Evolutionary conservation across 345 rosid species (phyloP).

Genomic region (Sonneratia caseolaris): DNA sequence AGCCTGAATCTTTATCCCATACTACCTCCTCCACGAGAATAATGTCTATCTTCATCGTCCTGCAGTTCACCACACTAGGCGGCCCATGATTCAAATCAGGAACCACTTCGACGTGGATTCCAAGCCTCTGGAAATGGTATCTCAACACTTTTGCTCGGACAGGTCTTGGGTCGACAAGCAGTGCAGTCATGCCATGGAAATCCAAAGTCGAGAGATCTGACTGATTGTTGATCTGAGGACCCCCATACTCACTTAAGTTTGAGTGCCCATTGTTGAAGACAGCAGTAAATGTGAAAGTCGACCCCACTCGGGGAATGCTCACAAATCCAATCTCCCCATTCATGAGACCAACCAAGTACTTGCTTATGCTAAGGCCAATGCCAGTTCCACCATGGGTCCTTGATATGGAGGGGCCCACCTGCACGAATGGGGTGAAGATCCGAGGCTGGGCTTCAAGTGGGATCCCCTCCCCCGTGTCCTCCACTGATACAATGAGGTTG

Average conservation of each 20-base stretch:
- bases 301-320: constrained; percentile 68
- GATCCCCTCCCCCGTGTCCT: constrained; percentile 92
- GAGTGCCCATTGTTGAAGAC: constrained; percentile 46
- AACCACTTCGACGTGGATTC: constrained; percentile 55
- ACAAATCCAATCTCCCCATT: constrained; percentile 85
- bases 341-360: constrained; percentile 83
- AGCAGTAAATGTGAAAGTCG: constrained; percentile 90
- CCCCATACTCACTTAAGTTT: constrained; percentile 27
- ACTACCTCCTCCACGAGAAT: constrained; percentile 73
- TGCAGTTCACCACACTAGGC: constrained; percentile 23
- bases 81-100: constrained; percentile 41
- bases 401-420: constrained; percentile 86
- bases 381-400: constrained; percentile 92
- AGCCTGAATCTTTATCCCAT: constrained; percentile 50
- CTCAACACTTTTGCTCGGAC: constrained; percentile 62
- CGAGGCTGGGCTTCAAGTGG: constrained; percentile 83
- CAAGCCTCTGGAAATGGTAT: constrained; percentile 77
- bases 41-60: constrained; percentile 30
- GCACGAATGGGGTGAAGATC: constrained; percentile 88
- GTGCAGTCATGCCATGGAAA: constrained; percentile 61
- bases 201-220: constrained; percentile 29
- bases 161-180: constrained; percentile 68
- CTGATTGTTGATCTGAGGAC: constrained; percentile 37
- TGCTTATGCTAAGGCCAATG: constrained; percentile 95
- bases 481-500: constrained; percentile 77